phyloP scores from a whole-genome alignment of 192 early-diverging fungal genomes.

The Podila epigama region DNA sequence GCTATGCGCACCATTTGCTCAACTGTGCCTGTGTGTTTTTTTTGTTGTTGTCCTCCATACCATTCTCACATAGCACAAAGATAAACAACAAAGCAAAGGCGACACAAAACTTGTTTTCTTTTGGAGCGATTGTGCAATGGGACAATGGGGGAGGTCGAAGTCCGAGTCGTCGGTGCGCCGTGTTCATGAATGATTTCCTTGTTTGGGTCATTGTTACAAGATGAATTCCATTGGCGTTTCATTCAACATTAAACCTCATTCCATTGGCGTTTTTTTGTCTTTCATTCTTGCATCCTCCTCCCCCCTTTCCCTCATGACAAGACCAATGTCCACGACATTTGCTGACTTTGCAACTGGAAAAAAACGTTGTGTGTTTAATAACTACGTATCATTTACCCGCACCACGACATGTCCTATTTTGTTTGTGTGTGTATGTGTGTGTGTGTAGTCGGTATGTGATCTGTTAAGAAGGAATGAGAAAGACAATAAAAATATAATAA shows the following conservation, averaged over 20 bases:
- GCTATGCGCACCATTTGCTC: background rate
- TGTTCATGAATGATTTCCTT: constrained; percentile 1
- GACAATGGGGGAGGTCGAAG: background rate
- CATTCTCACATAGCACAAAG: background rate
- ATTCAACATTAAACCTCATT: background rate
- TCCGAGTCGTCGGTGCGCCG: background rate
- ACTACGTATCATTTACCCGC: background rate
- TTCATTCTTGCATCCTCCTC: background rate
- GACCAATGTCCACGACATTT: background rate
- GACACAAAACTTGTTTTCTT: no score
- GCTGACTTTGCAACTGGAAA: background rate
- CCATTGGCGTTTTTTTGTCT: background rate
- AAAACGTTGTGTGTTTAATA: background rate
- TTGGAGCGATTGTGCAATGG: no score
- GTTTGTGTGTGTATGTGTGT: background rate
- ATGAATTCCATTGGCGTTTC: no score
- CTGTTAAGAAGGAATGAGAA: no score
- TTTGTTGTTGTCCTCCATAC: background rate
- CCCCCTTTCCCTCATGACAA: background rate
- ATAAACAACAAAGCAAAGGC: background rate
- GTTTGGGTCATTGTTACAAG: no score
- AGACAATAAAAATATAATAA: no score
- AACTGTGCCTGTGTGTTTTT: background rate
- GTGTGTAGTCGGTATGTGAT: background rate
- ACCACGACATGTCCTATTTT: constrained; percentile 3